Evolutionary conservation across 345 rosid genomes (phyloP), one percentile per base, ranked within the genome.

Genomic region (Citrus trifoliata): DNA sequence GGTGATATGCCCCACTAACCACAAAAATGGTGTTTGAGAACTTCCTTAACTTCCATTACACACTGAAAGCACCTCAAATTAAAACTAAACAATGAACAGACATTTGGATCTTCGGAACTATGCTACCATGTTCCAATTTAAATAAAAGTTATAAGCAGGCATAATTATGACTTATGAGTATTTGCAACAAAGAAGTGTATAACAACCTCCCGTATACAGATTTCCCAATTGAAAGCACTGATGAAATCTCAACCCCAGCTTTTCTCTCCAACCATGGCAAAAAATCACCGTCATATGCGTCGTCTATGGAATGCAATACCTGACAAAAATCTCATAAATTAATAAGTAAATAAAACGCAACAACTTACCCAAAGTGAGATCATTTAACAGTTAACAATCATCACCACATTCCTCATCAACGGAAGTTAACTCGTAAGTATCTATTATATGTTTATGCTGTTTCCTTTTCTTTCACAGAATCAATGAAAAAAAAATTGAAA

Each of bases 241-340:
- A 79, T 1, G 93, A 88, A 55, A 95, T 80, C 79, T 86, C 82
- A n/a, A 64, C 82, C 72, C 93, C 92, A 69, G 97, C 88, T 80
- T 85, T 88, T 28, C 58, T 74, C 83, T 92, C 94, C 83, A 95
- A 78, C 98, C 98, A 95, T 7, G 95, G 93, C 86, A 95, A 85
- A 83, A 95, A 95, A 51, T 82, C 91, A 59, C 70, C 78, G 70
- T 70, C 80, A 76, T 85, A 86, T 2, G 78, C 92, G 71, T 82
- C 82, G 21, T 88, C 89, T 72, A 76, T 63, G 77, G 61, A 66
- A 71, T 68, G 78, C 73, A 73, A 83, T 8, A 73, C 71, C 90
- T 89, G 73, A 66, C 28, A 70, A 59, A 27, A 5, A 68, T 80
- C 25, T 35, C 46, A 80, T 7, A 14, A 35, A 2, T 46, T 46